These are phyloP conservation scores for Xylaria sp. DNA, from an alignment of 2,329 filamentous ascomycete species.

Conservation along the genomic window DNA sequence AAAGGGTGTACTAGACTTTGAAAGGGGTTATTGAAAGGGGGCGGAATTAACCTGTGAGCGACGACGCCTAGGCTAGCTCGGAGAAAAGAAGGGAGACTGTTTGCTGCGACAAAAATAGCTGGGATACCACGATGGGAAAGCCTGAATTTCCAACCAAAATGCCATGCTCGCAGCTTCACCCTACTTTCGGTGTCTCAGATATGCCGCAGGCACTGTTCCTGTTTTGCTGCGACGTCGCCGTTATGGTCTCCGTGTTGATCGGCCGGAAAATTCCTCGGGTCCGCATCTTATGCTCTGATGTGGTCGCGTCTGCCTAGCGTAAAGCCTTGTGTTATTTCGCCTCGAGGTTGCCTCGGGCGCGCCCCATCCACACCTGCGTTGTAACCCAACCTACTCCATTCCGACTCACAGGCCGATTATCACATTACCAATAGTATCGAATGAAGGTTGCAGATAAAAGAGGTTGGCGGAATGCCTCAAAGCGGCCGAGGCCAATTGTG, in stretches of 20 bases:
- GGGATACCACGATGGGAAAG: background rate
- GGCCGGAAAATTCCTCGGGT: background rate
- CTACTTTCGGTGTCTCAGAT: background rate
- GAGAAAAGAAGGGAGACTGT: background rate
- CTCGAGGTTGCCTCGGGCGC: slow-evolving; percentile 24
- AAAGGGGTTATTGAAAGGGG: no score
- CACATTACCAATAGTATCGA: background rate
- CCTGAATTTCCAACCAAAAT: background rate
- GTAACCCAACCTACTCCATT: slow-evolving; percentile 4
- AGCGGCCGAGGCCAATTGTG: background rate
- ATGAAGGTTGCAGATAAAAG: background rate
- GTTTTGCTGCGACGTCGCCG: background rate
- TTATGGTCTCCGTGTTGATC: slow-evolving; percentile 5
- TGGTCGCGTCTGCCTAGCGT: slow-evolving; percentile 21
- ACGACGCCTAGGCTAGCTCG: background rate
- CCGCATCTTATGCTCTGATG: background rate
- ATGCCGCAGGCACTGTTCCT: slow-evolving; percentile 3
- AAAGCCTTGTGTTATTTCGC: slow-evolving; percentile 14
- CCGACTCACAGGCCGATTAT: background rate
- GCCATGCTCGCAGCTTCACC: background rate
- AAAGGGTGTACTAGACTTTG: background rate
- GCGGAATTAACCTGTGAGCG: background rate
- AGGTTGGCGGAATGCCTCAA: slow-evolving; percentile 1
- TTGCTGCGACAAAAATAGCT: background rate
- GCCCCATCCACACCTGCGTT: slow-evolving; percentile 5